Evolutionary conservation across 2,329 filamentous ascomycete genomes (phyloP), one percentile per base, ranked within the genome.

Genomic region (Colletotrichum paranaense): DNA sequence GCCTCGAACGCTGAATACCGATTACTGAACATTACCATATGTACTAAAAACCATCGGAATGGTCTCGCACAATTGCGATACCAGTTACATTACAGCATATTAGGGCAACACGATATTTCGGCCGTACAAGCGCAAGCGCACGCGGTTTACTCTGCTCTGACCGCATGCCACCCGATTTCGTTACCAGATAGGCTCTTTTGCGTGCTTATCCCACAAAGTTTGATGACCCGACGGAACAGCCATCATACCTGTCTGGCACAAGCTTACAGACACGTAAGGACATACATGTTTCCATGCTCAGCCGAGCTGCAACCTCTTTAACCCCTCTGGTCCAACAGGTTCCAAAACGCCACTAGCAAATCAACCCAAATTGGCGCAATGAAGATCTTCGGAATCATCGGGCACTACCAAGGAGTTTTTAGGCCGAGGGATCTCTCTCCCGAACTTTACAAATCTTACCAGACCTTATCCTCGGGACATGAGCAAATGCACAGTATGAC

Each of bases 361-460:
- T 49, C 42, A 22, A 49, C 19, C 55, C 26, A 65, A 8, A 32
- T 38, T 66, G 67, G 53, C 38, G 67, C 67, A 30, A 70, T 55
- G 38, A 24, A 55, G 55, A 70, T 66, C 67, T 49, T 66, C 67
- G 62, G 26, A 38, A 53, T 55, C 55, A 26, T 30, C 38, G 46
- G 19, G 30, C 62, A 19, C 53, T 65, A 66, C 26, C 35, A 57
- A 26, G 49, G 8, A 30, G 46, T 35, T 26, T 35, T 22, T 56
- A 42, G n/a, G n/a, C 24, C 62, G 42, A 16, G 62, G 32, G 38
- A n/a, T 30, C 24, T 30, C 46, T 60, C 46, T 67, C 24, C 30
- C 49, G n/a, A 30, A 22, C 38, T 56, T 42, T 55, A 38, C 57
- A 5, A 7, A 42, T 32, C 46, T 11, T 58, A 19, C 8, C 42